phyloP scores from a whole-genome alignment of 2,329 filamentous ascomycete genomes.

The Calonectria hongkongensis region DNA sequence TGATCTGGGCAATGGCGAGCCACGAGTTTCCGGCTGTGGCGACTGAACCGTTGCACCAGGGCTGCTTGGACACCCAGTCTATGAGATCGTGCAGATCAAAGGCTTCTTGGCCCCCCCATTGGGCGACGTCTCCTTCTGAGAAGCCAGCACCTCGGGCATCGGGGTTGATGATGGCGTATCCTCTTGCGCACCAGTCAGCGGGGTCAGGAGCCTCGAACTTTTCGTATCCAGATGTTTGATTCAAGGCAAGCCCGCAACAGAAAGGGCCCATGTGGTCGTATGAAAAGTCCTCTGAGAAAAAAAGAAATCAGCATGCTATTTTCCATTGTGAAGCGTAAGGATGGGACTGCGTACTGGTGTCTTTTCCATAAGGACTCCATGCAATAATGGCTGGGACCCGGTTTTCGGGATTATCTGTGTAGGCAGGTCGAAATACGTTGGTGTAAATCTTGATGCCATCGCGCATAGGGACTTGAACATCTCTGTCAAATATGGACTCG shows the following conservation, averaged over 20 bases:
- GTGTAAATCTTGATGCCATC: constrained; percentile 27
- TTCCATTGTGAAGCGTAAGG: no score
- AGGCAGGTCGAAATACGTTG: constrained; percentile 15
- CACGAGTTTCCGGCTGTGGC: constrained; percentile 21
- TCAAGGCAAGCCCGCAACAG: not conserved
- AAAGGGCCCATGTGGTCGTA: constrained; percentile 26
- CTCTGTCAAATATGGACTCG: constrained; percentile 19
- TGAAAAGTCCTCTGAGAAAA: not conserved
- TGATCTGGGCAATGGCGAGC: constrained; percentile 24
- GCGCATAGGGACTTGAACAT: constrained; percentile 11
- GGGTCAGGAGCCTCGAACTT: constrained; percentile 27
- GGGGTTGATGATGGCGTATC: constrained; percentile 18
- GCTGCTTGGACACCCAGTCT: constrained; percentile 16
- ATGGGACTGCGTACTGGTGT: not conserved
- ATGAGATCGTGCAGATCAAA: constrained; percentile 19
- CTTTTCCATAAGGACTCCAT: constrained; percentile 26
- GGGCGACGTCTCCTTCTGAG: constrained; percentile 14
- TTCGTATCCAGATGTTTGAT: constrained; percentile 30
- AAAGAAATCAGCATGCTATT: not conserved
- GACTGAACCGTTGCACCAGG: constrained; percentile 24
- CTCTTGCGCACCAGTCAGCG: constrained; percentile 16
- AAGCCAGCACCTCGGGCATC: constrained; percentile 23
- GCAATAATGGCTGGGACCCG: constrained; percentile 16
- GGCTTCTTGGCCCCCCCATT: constrained; percentile 18
- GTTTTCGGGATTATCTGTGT: not conserved